phyloP scores from a whole-genome alignment of 495 filamentous ascomycete genomes.

The Tetracladium setigerum region DNA sequence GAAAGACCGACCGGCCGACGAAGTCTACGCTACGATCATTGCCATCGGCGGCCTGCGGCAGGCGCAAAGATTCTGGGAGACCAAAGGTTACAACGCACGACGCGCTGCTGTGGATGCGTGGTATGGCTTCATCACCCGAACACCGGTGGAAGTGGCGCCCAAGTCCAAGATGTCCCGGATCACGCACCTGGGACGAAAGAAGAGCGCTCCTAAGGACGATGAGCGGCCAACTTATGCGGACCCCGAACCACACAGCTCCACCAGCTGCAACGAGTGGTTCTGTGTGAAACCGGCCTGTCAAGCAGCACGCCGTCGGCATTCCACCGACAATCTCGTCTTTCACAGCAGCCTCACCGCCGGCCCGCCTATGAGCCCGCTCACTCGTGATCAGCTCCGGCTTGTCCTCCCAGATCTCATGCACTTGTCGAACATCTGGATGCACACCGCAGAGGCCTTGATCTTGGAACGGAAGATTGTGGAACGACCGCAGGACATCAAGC shows the following conservation, averaged over 20 bases:
- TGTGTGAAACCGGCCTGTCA: constrained; percentile 24
- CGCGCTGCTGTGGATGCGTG: constrained; percentile 44
- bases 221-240: background rate
- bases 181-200: constrained; percentile 41
- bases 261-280: constrained; percentile 23
- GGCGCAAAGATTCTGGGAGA: constrained; percentile 49
- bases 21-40: constrained; percentile 46
- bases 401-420: constrained; percentile 41
- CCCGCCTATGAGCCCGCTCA: constrained; percentile 43
- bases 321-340: constrained; percentile 35
- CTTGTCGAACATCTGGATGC: constrained; percentile 42
- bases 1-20: constrained; percentile 44
- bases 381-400: constrained; percentile 36
- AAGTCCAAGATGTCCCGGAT: constrained; percentile 39
- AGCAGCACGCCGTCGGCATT: constrained; percentile 19
- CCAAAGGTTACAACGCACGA: constrained; percentile 48
- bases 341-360: constrained; percentile 43
- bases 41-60: constrained; percentile 47
- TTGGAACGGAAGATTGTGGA: constrained; percentile 45
- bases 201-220: constrained; percentile 20
- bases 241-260: constrained; percentile 13
- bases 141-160: constrained; percentile 29
- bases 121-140: constrained; percentile 39
- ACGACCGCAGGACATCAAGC: constrained; percentile 41
- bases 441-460: constrained; percentile 47